phyloP scores from a whole-genome alignment of 129 eudicot genomes.

The Logfia minima region DNA sequence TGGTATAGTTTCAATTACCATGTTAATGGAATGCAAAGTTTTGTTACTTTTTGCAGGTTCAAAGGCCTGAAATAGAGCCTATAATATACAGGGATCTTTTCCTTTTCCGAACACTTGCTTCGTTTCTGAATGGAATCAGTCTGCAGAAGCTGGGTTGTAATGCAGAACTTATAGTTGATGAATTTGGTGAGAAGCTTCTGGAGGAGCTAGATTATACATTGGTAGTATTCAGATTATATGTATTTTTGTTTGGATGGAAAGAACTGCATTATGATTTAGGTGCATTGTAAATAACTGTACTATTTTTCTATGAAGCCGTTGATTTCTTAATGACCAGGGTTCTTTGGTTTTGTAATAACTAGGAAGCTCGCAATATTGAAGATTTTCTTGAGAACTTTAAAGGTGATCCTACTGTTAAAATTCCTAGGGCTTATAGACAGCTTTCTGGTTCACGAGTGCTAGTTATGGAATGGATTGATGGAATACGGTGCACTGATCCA shows the following conservation, averaged over 20 bases:
- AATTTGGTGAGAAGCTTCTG: slow-evolving; percentile 97
- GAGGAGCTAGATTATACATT: slow-evolving; percentile 99
- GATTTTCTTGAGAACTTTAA: slow-evolving; percentile 92
- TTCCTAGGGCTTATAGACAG: slow-evolving; percentile 81
- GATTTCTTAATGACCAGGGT: not conserved
- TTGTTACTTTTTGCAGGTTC: slow-evolving; percentile 55
- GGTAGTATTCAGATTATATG: slow-evolving; percentile 49
- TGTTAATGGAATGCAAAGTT: not conserved
- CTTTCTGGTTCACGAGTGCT: slow-evolving; percentile 93
- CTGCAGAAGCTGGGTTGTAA: slow-evolving; percentile 93
- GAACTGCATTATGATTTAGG: not conserved
- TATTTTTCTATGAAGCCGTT: not conserved
- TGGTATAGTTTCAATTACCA: not conserved
- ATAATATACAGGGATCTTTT: slow-evolving; percentile 93
- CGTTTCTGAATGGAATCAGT: slow-evolving; percentile 95
- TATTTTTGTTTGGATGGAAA: not conserved
- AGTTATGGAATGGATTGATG: slow-evolving; percentile 99
- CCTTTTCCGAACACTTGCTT: slow-evolving; percentile 95
- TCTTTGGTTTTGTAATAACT: slow-evolving; percentile 21
- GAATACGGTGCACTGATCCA: slow-evolving; percentile 96
- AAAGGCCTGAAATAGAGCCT: slow-evolving; percentile 97
- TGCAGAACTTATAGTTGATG: slow-evolving; percentile 99
- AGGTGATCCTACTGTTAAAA: slow-evolving; percentile 94
- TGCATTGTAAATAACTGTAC: not conserved
- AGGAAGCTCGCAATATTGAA: slow-evolving; percentile 99